phyloP scores from a whole-genome alignment of 345 rosid species.

The Aethionema arabicum region DNA sequence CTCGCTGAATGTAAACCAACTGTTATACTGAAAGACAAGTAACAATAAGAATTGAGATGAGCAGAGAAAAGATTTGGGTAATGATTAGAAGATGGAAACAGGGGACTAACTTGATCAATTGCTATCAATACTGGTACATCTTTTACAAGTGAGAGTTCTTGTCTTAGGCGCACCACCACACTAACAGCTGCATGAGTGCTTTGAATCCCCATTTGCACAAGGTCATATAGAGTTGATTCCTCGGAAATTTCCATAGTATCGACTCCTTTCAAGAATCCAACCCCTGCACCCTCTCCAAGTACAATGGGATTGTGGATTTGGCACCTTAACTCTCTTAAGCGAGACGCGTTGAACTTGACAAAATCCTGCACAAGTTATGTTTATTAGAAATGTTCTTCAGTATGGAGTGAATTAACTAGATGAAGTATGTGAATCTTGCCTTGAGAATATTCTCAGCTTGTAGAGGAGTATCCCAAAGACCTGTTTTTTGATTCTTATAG shows the following conservation, averaged over 20 bases:
- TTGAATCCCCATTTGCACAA: constrained; percentile 73
- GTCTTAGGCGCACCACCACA: constrained; percentile 75
- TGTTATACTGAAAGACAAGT: constrained; percentile 65
- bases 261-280: constrained; percentile 81
- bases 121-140: constrained; percentile 88
- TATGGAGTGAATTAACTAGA: constrained; percentile 3
- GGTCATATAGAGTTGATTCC: constrained; percentile 70
- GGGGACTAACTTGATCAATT: constrained; percentile 80
- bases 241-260: constrained; percentile 62
- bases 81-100: not conserved
- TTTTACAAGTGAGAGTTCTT: constrained; percentile 84
- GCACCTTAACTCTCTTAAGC: constrained; percentile 62
- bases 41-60: constrained; percentile 30
- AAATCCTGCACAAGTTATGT: constrained; percentile 55
- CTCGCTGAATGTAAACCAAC: constrained; percentile 96
- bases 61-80: not conserved
- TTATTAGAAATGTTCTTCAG: constrained; percentile 4
- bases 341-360: constrained; percentile 62
- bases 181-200: constrained; percentile 87
- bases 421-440: constrained; percentile 44
- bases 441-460: constrained; percentile 84
- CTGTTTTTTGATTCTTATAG: constrained; percentile 74
- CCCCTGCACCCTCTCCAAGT: constrained; percentile 91
- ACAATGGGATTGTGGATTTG: constrained; percentile 71
- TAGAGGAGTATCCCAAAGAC: constrained; percentile 92